These are phyloP conservation scores for Helianthus tuberosus DNA, from an alignment of 129 eudicot species.

Conservation along the genomic window DNA sequence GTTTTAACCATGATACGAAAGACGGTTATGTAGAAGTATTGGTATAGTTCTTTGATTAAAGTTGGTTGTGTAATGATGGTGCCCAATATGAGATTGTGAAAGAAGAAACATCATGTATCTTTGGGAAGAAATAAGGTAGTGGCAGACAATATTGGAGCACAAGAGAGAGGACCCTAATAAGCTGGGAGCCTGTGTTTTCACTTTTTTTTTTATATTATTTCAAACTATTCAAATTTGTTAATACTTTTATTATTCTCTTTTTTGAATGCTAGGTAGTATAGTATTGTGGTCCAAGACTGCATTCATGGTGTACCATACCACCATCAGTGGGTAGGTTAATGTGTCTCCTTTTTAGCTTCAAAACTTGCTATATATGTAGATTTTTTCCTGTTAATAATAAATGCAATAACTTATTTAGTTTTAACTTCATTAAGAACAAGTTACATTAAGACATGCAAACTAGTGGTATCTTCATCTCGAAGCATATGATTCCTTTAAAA, in stretches of 20 bases:
- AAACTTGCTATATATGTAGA: background rate
- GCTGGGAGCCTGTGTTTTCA: too few relatives aligned
- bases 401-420: too few relatives aligned
- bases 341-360: background rate
- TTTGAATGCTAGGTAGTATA: background rate
- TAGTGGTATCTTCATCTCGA: too few relatives aligned
- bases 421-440: too few relatives aligned
- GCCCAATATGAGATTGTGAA: background rate
- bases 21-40: too few relatives aligned
- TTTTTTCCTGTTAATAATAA: background rate
- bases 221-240: background rate
- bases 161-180: background rate
- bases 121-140: background rate
- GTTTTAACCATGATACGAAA: too few relatives aligned
- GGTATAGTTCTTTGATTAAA: too few relatives aligned
- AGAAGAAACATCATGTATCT: background rate
- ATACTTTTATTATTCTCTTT: too few relatives aligned
- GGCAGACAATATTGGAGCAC: background rate
- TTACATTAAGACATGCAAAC: too few relatives aligned
- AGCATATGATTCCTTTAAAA: too few relatives aligned
- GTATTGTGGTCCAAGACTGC: background rate
- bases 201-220: background rate
- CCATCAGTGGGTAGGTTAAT: background rate
- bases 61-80: background rate
- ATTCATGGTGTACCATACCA: slow-evolving; percentile 3